phyloP scores from a whole-genome alignment of 2,329 filamentous ascomycete species.

The Fusarium brevicatenulatum region DNA sequence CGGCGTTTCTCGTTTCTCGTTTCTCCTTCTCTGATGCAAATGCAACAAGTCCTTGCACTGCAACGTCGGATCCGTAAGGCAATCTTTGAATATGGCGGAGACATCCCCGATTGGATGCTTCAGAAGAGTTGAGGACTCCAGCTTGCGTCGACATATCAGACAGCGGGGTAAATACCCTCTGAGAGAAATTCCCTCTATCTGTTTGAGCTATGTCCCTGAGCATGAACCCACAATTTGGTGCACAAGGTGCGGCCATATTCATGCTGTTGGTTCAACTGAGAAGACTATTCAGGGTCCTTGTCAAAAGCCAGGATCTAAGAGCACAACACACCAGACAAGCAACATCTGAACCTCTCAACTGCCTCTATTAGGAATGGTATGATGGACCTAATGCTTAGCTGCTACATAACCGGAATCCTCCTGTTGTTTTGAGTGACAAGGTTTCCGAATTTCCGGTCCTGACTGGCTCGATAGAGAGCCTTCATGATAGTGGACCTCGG shows the following conservation, averaged over 20 bases:
- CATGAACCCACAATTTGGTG: neutral
- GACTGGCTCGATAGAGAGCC: neutral
- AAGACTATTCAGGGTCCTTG: slow-evolving; percentile 6
- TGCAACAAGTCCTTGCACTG: neutral
- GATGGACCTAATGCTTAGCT: slow-evolving; percentile 8
- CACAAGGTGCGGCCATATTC: slow-evolving; percentile 9
- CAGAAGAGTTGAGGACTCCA: neutral
- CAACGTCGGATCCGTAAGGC: neutral
- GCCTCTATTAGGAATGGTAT: slow-evolving; percentile 7
- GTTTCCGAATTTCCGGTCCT: neutral
- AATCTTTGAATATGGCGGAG: neutral
- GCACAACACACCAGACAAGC: neutral
- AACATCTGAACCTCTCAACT: neutral
- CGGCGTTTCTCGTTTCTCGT: neutral
- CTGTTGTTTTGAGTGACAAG: neutral
- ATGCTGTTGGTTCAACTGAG: slow-evolving; percentile 10
- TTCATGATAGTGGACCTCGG: neutral
- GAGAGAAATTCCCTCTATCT: neutral
- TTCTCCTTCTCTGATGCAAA: neutral
- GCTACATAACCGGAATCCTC: neutral
- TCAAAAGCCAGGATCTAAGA: neutral
- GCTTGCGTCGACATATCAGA: neutral
- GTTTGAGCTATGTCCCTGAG: neutral
- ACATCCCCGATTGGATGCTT: slow-evolving; percentile 16
- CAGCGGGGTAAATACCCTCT: neutral